These are phyloP conservation scores for Xylariaceae sp. DNA, from an alignment of 2,329 filamentous ascomycete genomes.

Conservation along the genomic window DNA sequence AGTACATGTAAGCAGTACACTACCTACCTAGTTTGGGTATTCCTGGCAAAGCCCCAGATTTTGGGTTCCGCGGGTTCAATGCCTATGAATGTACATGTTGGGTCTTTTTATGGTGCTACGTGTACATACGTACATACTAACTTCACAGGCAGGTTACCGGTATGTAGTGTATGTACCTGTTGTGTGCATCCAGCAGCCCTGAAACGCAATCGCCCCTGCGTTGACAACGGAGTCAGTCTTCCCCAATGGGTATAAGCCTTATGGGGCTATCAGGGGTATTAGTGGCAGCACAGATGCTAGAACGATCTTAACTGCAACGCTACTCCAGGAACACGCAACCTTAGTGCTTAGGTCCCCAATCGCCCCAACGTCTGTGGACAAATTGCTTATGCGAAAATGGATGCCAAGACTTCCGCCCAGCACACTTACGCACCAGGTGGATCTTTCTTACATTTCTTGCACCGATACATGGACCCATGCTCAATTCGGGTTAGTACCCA, in stretches of 20 bases:
- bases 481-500: background rate
- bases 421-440: background rate
- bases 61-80: background rate
- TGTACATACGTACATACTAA: no score
- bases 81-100: background rate
- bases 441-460: background rate
- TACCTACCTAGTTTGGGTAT: background rate
- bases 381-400: no score
- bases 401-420: no score
- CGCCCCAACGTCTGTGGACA: background rate
- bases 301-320: constrained; percentile 11
- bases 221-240: constrained; percentile 16
- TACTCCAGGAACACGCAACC: constrained; percentile 13
- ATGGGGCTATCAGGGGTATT: constrained; percentile 6
- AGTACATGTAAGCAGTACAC: no score
- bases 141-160: no score
- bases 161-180: constrained; percentile 3
- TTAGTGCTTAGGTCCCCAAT: no score
- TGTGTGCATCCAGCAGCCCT: constrained; percentile 7
- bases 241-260: constrained; percentile 13
- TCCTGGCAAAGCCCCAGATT: background rate
- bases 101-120: no score
- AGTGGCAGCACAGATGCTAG: constrained; percentile 10
- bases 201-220: constrained; percentile 26
- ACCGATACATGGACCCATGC: background rate